Base-by-base conservation (phyloP, 305 asterid genomes). In the Fraxinus baroniana region DNA sequence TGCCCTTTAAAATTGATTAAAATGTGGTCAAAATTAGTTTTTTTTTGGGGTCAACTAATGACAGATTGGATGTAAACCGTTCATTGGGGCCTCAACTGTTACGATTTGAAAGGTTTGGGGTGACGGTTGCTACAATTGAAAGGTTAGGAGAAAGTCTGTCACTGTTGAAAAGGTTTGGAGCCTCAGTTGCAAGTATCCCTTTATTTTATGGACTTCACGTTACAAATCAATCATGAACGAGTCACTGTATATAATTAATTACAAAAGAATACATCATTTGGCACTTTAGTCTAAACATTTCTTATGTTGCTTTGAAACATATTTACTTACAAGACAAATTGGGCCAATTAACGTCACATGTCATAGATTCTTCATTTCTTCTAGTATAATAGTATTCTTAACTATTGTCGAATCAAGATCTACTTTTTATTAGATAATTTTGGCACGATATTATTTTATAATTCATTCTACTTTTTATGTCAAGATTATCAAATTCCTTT, bases 271-370 rank as follows among this genome's bases (percentile, higher is more conserved):
- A 68, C 74, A 30, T 68, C 8, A 28, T 70, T 9, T n/a, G 74
- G 18, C 39, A 12, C 22, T 68, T 30, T 70, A 22, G 18, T 70
- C 37, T 26, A 9, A 26, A 66, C 12, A 26, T 66, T 26, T 66
- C n/a, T 12, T 66, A 26, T 30, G 75, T 10, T 70, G 75, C 20
- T 30, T 77, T 30, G 32, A 70, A 35, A 76, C 46, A 37, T 17
- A 28, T 62, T 52, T 18, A 28, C 32, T 18, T 77, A 55, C 30
- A 17, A 30, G 3, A 79, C 30, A 71, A 68, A 77, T 46, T 80
- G 84, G 46, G 68, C 72, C 78, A 62, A 52, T 81, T 37, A 78
- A 80, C 44, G 9, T 74, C 87, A 85, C 83, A 78, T 75, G 85
- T 41, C 83, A 5, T 78, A 37, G 85, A 85, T 79, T 82, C 75